Percentiles rank a stretch among this genome's conserved stretches.
Evolutionary conservation across 331 rosid genomes (phyloP).

Genomic region (Arachis monticola): DNA sequence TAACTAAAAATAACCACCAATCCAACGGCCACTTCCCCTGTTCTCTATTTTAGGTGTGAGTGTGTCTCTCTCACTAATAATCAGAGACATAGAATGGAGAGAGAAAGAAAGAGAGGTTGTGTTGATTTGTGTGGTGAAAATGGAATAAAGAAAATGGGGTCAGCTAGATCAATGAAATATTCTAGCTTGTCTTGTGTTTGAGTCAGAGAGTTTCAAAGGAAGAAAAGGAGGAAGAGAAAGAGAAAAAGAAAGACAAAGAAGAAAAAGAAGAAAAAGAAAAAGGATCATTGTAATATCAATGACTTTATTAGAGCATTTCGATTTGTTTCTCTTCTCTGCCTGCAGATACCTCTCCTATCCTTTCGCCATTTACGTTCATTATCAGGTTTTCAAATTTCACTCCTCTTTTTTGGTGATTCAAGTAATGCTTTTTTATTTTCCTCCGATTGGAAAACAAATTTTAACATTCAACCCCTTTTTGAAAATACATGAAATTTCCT

Average conservation of each 20-base stretch:
- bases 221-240: neutral
- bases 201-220: conserved; percentile 42
- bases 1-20: conserved; percentile 35
- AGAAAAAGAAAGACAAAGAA: neutral
- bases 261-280: neutral
- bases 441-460: neutral
- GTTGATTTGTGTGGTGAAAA: conserved; percentile 43
- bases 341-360: conserved; percentile 53
- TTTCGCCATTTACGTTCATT: conserved; percentile 60
- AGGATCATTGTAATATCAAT: conserved; percentile 41
- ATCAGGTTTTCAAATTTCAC: conserved; percentile 59
- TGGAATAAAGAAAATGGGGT: conserved; percentile 39
- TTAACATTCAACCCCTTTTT: neutral
- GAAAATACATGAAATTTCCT: neutral
- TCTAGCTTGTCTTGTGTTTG: conserved; percentile 24
- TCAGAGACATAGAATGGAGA: neutral
- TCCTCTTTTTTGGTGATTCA: neutral
- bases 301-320: conserved; percentile 62
- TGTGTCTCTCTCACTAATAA: conserved; percentile 19
- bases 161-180: neutral
- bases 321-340: conserved; percentile 72
- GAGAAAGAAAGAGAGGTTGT: conserved; percentile 18
- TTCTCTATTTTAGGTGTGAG: conserved; percentile 40
- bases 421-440: too few species aligned
- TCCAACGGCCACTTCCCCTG: conserved; percentile 42